A percentile compares a stretch with the other conserved stretches of the same genome.
Conservation (phyloP, 257 asterid genomes). For the Solanum etuberosum region DNA sequence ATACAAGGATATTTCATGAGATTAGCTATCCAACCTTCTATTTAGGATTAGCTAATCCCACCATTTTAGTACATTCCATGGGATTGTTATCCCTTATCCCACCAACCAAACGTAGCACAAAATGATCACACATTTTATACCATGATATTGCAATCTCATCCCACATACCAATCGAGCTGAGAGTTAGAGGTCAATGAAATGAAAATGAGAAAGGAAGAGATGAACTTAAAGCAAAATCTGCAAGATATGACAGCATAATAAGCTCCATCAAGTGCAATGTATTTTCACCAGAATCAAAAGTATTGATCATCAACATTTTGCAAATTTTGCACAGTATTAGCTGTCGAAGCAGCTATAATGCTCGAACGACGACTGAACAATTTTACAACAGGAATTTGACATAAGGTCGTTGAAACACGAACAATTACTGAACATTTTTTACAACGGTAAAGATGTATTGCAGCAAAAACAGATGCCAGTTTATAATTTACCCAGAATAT, state of each 20-base stretch:
- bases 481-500: background rate
- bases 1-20: background rate
- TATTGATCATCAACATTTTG: background rate
- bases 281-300: background rate
- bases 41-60: background rate
- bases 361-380: background rate
- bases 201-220: background rate
- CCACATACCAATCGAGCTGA: background rate
- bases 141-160: background rate
- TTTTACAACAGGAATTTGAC: background rate
- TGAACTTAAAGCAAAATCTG: background rate
- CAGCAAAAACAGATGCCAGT: background rate
- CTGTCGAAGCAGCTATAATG: background rate
- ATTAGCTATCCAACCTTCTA: background rate
- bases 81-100: background rate
- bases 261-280: background rate
- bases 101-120: background rate
- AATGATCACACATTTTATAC: background rate
- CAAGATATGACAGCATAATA: background rate
- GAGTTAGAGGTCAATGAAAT: background rate
- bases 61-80: background rate
- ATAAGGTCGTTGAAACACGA: background rate
- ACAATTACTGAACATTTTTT: background rate
- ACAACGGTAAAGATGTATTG: background rate
- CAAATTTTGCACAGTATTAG: background rate